Evolutionary conservation across 768 basidiomycete species (phyloP).

Genomic region (Naematelia aurantialba): DNA sequence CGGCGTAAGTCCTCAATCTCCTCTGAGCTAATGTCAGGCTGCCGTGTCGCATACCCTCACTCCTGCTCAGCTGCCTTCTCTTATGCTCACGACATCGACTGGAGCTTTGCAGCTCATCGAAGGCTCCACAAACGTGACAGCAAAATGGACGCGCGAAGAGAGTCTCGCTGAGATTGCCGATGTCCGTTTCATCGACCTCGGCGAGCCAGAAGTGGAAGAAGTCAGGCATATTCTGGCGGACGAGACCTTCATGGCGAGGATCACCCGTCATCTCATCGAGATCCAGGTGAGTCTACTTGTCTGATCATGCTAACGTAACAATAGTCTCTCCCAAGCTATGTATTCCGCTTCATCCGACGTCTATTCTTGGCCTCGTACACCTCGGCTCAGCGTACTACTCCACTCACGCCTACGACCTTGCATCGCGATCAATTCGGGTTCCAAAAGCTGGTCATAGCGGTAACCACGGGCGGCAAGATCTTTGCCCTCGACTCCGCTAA

Average conservation of each 20-base stretch:
- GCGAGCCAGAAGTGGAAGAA: constrained; percentile 57
- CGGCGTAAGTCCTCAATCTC: constrained; percentile 55
- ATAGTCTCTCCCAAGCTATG: constrained; percentile 69
- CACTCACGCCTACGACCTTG: constrained; percentile 52
- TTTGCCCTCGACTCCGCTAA: constrained; percentile 77
- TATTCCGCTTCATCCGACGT: constrained; percentile 63
- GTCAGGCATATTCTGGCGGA: constrained; percentile 41
- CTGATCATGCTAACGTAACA: not conserved
- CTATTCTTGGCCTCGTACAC: constrained; percentile 55
- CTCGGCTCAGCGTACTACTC: constrained; percentile 33
- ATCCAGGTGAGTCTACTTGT: constrained; percentile 32
- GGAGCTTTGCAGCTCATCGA: constrained; percentile 68
- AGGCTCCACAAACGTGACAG: not conserved
- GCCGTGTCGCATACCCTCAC: constrained; percentile 13
- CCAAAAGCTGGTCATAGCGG: constrained; percentile 72
- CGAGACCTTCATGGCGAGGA: constrained; percentile 36
- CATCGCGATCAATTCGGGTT: constrained; percentile 79
- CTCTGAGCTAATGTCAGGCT: constrained; percentile 16
- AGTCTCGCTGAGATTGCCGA: constrained; percentile 62
- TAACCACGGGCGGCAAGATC: constrained; percentile 68
- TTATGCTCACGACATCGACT: constrained; percentile 63
- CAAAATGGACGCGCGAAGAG: constrained; percentile 74
- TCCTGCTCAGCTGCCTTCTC: constrained; percentile 17
- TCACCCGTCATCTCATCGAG: constrained; percentile 40
- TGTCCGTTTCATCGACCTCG: constrained; percentile 73